Conservation (phyloP, 257 asterid genomes). For the Jaltomata sinuosa region DNA sequence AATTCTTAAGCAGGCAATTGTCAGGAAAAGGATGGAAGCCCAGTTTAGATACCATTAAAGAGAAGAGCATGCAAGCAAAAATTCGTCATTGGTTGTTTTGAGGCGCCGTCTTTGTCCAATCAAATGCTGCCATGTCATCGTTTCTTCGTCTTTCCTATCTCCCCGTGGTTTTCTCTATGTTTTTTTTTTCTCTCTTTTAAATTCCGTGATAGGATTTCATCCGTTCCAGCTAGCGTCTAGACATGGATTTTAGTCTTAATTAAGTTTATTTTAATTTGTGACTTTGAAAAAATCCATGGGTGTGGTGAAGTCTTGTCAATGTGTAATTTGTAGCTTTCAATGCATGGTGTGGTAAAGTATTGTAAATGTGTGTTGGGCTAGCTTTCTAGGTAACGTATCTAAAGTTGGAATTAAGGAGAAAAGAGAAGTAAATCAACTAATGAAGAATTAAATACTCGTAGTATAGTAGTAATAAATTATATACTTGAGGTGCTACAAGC, state of each 20-base stretch:
- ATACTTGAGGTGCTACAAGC: neutral
- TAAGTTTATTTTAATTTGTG: neutral
- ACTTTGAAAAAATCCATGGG: neutral
- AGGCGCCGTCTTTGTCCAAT: neutral
- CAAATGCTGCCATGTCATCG: neutral
- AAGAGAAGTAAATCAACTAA: neutral
- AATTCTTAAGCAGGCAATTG: constrained; percentile 49
- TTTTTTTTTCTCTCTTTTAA: neutral
- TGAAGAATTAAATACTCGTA: neutral
- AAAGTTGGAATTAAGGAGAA: neutral
- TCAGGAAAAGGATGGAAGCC: constrained; percentile 95
- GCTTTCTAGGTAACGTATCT: neutral
- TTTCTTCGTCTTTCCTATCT: neutral
- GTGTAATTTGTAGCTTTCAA: constrained; percentile 1
- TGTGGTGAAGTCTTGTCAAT: neutral
- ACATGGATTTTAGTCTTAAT: neutral
- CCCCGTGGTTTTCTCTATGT: neutral
- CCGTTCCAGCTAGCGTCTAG: neutral
- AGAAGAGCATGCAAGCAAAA: constrained; percentile 39
- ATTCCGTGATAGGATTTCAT: neutral
- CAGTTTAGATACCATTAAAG: constrained; percentile 72
- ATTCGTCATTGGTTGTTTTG: constrained; percentile 46
- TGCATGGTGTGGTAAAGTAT: neutral
- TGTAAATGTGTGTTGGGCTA: neutral
- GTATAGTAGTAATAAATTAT: neutral